A percentile compares a stretch with the other conserved stretches of the same genome.
Conservation (phyloP, 2,329 filamentous ascomycete species). For the Didymella keratinophila region DNA sequence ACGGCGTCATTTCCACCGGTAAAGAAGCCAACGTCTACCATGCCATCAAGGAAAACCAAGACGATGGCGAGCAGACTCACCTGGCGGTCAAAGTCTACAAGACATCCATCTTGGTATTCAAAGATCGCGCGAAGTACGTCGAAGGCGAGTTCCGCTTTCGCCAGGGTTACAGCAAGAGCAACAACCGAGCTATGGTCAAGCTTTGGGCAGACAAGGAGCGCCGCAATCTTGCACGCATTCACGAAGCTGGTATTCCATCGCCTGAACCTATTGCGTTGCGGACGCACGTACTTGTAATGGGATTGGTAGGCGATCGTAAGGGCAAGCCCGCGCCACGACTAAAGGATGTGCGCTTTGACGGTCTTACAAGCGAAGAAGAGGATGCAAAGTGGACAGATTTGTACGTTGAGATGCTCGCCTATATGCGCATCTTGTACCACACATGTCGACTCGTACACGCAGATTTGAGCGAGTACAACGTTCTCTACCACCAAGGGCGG, state of each 20-base stretch:
- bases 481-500: conserved; percentile 82
- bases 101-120: conserved; percentile 96
- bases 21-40: conserved; percentile 99
- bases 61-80: conserved; percentile 63
- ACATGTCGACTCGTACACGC: conserved; percentile 91
- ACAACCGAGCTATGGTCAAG: conserved; percentile 96
- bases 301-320: conserved; percentile 85
- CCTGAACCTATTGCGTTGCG: conserved; percentile 89
- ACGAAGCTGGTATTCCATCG: conserved; percentile 84
- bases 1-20: conserved; percentile 93
- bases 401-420: conserved; percentile 82
- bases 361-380: conserved; percentile 62
- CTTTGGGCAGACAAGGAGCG: conserved; percentile 99
- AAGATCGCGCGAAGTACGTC: conserved; percentile 96
- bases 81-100: conserved; percentile 99
- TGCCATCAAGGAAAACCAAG: conserved; percentile 70
- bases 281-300: conserved; percentile 95
- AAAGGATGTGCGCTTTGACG: conserved; percentile 80
- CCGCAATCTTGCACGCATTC: conserved; percentile 85
- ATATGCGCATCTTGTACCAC: conserved; percentile 95
- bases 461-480: conserved; percentile 97
- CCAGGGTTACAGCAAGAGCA: conserved; percentile 89
- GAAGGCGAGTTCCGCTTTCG: conserved; percentile 93
- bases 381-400: conserved; percentile 77
- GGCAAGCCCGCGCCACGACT: conserved; percentile 89